Percentiles rank a stretch among this genome's conserved stretches.
phyloP scores from a whole-genome alignment of 768 basidiomycete species.

The Kwoniella sp. region DNA sequence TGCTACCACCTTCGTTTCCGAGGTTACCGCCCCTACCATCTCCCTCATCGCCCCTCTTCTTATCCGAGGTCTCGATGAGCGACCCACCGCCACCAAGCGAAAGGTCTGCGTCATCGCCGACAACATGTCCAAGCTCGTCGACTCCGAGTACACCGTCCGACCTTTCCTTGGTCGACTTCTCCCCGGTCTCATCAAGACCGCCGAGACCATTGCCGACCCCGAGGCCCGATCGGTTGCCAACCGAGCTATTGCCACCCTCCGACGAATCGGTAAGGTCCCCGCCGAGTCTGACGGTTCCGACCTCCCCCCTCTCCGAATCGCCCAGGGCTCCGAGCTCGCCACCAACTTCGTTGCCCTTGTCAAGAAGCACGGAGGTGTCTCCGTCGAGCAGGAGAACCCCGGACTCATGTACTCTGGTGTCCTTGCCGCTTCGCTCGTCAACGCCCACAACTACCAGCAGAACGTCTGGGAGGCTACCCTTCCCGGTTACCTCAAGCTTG shows the following conservation, averaged over 20 bases:
- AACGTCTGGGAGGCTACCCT: constrained; percentile 75
- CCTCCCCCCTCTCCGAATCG: constrained; percentile 75
- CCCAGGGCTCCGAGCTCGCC: constrained; percentile 65
- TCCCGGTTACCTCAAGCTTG: constrained; percentile 68
- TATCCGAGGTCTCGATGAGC: constrained; percentile 87
- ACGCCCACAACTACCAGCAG: constrained; percentile 86
- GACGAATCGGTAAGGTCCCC: constrained; percentile 88
- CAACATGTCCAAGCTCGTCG: constrained; percentile 98
- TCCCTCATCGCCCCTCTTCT: constrained; percentile 96
- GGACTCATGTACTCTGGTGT: constrained; percentile 66
- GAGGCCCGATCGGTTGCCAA: constrained; percentile 90
- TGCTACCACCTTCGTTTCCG: constrained; percentile 98
- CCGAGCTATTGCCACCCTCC: constrained; percentile 90
- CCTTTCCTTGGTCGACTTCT: constrained; percentile 95
- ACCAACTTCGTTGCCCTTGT: constrained; percentile 69
- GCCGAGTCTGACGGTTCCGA: constrained; percentile 78
- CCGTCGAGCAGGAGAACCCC: constrained; percentile 58
- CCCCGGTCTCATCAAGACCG: constrained; percentile 92
- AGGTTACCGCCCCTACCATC: constrained; percentile 94
- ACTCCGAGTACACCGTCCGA: constrained; percentile 87
- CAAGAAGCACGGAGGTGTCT: constrained; percentile 70
- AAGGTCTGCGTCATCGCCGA: constrained; percentile 96
- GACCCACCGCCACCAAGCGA: constrained; percentile 91
- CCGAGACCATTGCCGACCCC: constrained; percentile 90
- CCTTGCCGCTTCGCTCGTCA: constrained; percentile 81